Percentiles rank a stretch among this genome's conserved stretches.
Conservation (phyloP, 2,329 filamentous ascomycete genomes). For the Arachnomyces sp. region DNA sequence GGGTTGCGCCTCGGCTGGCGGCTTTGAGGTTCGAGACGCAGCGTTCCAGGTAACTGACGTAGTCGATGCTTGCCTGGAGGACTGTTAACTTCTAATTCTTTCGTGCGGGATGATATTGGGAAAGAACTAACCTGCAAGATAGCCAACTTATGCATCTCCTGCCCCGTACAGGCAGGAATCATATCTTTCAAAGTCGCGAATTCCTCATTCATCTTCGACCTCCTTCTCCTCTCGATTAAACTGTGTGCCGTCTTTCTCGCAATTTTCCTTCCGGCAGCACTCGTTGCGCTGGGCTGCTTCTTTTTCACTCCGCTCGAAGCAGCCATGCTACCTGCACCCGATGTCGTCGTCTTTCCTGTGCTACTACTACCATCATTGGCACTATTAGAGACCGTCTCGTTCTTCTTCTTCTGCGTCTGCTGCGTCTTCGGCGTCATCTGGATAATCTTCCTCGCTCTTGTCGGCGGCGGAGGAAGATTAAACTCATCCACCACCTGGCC, state of each 20-base stretch:
- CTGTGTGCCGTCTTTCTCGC: constrained; percentile 95
- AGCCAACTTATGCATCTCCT: constrained; percentile 95
- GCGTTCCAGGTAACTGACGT: constrained; percentile 86
- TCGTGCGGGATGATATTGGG: constrained; percentile 5
- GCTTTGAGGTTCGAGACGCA: constrained; percentile 75
- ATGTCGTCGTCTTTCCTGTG: constrained; percentile 10
- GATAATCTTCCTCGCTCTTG: constrained; percentile 88
- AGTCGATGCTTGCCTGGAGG: constrained; percentile 82
- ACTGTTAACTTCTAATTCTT: constrained; percentile 4
- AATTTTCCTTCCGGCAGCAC: constrained; percentile 85
- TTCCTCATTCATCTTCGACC: constrained; percentile 99
- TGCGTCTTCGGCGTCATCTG: constrained; percentile 75
- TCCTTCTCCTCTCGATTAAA: constrained; percentile 77
- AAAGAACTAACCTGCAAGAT: constrained; percentile 69
- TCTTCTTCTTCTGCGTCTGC: constrained; percentile 27
- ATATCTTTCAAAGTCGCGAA: constrained; percentile 88
- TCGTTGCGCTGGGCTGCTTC: constrained; percentile 60
- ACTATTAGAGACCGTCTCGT: constrained; percentile 16
- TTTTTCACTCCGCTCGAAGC: constrained; percentile 50
- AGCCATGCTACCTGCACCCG: constrained; percentile 6
- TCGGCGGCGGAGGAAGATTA: constrained; percentile 82
- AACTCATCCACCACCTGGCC: constrained; percentile 46
- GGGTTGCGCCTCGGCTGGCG: constrained; percentile 21
- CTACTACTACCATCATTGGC: constrained; percentile 13
- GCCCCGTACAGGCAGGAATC: constrained; percentile 88